Evolutionary conservation across 2,329 filamentous ascomycete genomes (phyloP), one percentile per base, ranked within the genome.

Genomic region (Cladosporium velox): DNA sequence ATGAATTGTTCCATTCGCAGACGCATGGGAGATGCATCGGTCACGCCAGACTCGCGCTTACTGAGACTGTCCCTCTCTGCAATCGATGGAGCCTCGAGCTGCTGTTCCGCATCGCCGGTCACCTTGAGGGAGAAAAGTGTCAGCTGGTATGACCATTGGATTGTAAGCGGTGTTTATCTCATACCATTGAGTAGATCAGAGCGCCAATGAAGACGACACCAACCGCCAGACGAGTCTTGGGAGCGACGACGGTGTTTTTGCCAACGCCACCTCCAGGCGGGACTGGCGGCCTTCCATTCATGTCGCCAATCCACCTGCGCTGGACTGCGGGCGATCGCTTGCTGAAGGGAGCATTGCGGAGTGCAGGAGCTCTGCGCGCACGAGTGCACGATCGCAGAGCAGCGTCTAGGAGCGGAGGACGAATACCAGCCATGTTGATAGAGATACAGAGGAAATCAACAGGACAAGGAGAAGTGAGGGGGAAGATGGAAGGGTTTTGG

Each of bases 1-100:
- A 98, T 96, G 77, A 98, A 91, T 74, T 91, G 88, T 80, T 99
- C 95, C 95, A 99, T 98, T 69, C 94, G 92, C 66, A 99, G 85
- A 65, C 95, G 93, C 94, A 99, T 98, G 1, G 95, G 93, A 15
- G 94, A 97, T 72, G 88, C 84, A 66, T 89, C 85, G 58, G 85
- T 90, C 59, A 98, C 85, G 69, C 88, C 87, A 65, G 87, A 86
- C 77, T 95, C 91, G 68, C 90, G 89, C 80, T 95, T 97, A 71
- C 87, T 86, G 68, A 92, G 85, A 70, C 87, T 88, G 78, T 98
- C 95, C 73, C 91, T 88, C 76, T 97, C 91, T 73, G 92, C 93
- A 71, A 97, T 91, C 49, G 90, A 86, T 34, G 91, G 85, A 57
- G 81, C 75, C 72, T 93, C 90, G 74, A 79, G 75, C 70, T 81